Conservation (phyloP, 202 grass and related monocot species). For the Setaria italica region DNA sequence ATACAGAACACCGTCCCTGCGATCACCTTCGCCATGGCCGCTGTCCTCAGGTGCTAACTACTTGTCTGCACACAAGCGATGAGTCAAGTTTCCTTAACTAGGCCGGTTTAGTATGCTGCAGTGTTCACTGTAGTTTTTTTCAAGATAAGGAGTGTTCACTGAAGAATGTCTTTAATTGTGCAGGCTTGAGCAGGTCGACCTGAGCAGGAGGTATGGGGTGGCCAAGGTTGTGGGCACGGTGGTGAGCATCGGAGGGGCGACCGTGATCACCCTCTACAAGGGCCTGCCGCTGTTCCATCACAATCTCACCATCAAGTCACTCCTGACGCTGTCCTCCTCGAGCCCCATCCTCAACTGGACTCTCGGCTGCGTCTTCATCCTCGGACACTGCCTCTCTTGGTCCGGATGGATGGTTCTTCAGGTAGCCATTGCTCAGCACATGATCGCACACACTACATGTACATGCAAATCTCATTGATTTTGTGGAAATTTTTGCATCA, state of each 20-base stretch:
- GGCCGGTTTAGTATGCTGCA: neutral
- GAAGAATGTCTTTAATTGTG: neutral
- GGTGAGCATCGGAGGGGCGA: slow-evolving; percentile 88
- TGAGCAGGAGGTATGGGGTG: slow-evolving; percentile 66
- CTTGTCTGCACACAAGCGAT: neutral
- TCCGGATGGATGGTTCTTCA: slow-evolving; percentile 93
- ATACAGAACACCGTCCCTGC: slow-evolving; percentile 93
- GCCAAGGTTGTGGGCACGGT: slow-evolving; percentile 91
- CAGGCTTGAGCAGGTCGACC: slow-evolving; percentile 83
- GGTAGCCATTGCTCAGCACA: slow-evolving; percentile 12
- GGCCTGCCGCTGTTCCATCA: slow-evolving; percentile 70
- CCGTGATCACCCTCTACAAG: slow-evolving; percentile 89
- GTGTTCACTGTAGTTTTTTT: neutral
- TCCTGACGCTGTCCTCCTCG: slow-evolving; percentile 29
- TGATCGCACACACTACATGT: neutral
- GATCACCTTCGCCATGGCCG: slow-evolving; percentile 87
- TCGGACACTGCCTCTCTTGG: slow-evolving; percentile 82
- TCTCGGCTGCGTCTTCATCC: slow-evolving; percentile 80
- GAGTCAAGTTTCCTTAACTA: neutral
- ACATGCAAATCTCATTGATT: neutral
- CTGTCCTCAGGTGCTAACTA: slow-evolving; percentile 64
- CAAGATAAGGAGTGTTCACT: neutral
- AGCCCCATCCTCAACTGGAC: slow-evolving; percentile 85
- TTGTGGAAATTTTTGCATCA: neutral
- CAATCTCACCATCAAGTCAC: slow-evolving; percentile 48